Conservation (phyloP, 805 yeast genomes). For the Candida pseudoglaebosa region DNA sequence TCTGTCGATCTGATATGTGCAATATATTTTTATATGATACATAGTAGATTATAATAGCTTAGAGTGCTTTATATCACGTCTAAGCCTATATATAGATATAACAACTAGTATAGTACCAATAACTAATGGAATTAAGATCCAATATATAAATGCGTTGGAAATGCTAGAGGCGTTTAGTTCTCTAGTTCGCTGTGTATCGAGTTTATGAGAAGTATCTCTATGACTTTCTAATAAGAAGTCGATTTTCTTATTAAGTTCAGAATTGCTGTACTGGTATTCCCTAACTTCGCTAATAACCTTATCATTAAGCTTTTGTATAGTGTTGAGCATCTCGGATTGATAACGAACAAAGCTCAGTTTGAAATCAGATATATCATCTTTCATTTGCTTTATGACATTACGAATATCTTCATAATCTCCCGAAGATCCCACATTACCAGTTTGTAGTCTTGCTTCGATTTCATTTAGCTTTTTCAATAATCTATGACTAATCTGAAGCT, state of each 20-base stretch:
- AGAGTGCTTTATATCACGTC: constrained; percentile 61
- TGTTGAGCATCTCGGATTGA: constrained; percentile 27
- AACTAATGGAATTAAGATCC: constrained; percentile 41
- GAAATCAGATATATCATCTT: constrained; percentile 19
- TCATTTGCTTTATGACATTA: constrained; percentile 7
- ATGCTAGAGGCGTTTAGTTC: constrained; percentile 16
- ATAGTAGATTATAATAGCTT: constrained; percentile 48
- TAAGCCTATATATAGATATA: constrained; percentile 47
- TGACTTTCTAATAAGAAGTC: constrained; percentile 39
- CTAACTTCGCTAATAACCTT: constrained; percentile 39
- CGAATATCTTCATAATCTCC: constrained; percentile 1
- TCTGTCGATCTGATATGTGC: too few species aligned
- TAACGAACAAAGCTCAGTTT: constrained; percentile 25
- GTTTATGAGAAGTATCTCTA: constrained; percentile 31
- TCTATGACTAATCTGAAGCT: not conserved
- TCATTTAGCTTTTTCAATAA: constrained; percentile 1
- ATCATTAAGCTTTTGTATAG: constrained; percentile 30
- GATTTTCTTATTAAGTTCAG: constrained; percentile 32
- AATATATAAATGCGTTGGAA: constrained; percentile 24
- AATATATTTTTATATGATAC: too few species aligned
- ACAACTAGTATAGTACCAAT: constrained; percentile 38
- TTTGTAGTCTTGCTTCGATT: constrained; percentile 1
- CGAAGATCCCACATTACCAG: not conserved
- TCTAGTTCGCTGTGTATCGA: constrained; percentile 12
- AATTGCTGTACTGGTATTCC: constrained; percentile 34